These are phyloP conservation scores for Fomitopsis schrenkii DNA, from an alignment of 1,284 basidiomycete genomes.

Conservation along the genomic window DNA sequence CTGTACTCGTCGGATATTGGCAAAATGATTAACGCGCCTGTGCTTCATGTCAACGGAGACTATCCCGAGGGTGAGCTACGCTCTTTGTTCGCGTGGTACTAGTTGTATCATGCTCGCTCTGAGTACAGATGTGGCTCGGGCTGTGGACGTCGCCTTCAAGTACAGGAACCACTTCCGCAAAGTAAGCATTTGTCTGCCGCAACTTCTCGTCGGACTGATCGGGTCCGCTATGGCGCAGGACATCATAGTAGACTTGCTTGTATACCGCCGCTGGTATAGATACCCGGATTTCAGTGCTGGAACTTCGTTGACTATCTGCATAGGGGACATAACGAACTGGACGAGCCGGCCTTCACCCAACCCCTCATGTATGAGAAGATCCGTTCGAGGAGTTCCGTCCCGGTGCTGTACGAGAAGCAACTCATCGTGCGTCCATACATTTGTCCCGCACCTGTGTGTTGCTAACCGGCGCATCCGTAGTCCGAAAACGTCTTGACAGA, in stretches of 20 bases:
- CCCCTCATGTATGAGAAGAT: slow-evolving; percentile 89
- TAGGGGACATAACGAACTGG: slow-evolving; percentile 87
- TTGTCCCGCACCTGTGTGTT: background rate
- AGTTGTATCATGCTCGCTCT: background rate
- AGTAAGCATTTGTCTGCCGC: slow-evolving; percentile 25
- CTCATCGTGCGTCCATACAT: slow-evolving; percentile 47
- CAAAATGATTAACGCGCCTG: slow-evolving; percentile 86
- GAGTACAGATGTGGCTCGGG: slow-evolving; percentile 65
- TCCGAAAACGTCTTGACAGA: slow-evolving; percentile 50
- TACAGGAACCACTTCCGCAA: slow-evolving; percentile 84
- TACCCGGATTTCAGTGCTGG: background rate
- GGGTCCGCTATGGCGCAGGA: slow-evolving; percentile 39
- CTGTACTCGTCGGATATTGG: slow-evolving; percentile 87
- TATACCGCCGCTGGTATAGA: slow-evolving; percentile 76
- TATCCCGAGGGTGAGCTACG: slow-evolving; percentile 67
- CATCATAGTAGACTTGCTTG: slow-evolving; percentile 83
- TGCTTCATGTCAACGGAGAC: slow-evolving; percentile 91
- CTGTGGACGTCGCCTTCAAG: slow-evolving; percentile 76
- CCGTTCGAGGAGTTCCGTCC: slow-evolving; percentile 70
- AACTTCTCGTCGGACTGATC: background rate
- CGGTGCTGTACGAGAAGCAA: slow-evolving; percentile 76
- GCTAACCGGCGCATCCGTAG: slow-evolving; percentile 28
- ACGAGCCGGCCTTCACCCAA: slow-evolving; percentile 87
- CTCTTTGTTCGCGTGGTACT: too few relatives aligned
- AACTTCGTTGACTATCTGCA: background rate